phyloP scores from a whole-genome alignment of 2,329 filamentous ascomycete genomes.

The Achaetomium macrosporum region DNA sequence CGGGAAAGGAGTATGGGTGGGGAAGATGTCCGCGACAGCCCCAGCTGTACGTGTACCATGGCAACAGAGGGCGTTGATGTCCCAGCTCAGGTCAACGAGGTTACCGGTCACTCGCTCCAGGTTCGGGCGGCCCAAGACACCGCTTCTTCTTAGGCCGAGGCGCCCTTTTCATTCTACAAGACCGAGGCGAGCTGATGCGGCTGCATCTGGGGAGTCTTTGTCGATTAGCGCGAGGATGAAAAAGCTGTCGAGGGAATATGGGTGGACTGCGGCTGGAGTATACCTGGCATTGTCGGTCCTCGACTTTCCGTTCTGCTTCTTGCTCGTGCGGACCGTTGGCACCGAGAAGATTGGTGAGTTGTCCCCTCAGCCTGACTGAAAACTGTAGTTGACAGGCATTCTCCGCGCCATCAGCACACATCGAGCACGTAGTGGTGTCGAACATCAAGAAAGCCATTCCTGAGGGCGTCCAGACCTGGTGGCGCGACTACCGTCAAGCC shows the following conservation, averaged over 20 bases:
- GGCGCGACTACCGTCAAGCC: constrained; percentile 43
- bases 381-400: constrained; percentile 3
- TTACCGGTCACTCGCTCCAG: constrained; percentile 4
- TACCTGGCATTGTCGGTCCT: constrained; percentile 77
- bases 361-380: neutral
- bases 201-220: constrained; percentile 28
- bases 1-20: constrained; percentile 8
- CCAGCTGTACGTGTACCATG: constrained; percentile 6
- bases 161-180: constrained; percentile 28
- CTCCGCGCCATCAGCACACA: constrained; percentile 37
- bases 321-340: constrained; percentile 75
- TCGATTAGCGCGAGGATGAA: constrained; percentile 67
- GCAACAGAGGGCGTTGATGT: constrained; percentile 16
- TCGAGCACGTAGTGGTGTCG: constrained; percentile 63
- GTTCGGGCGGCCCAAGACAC: constrained; percentile 7
- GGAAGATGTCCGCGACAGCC: constrained; percentile 1
- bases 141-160: constrained; percentile 12
- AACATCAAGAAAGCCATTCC: constrained; percentile 54
- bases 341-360: constrained; percentile 74
- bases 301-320: constrained; percentile 93
- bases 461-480: constrained; percentile 49
- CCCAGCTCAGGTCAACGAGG: constrained; percentile 16
- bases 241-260: constrained; percentile 85
- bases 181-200: constrained; percentile 20
- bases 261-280: constrained; percentile 88